Evolutionary conservation across 164 flowering plant species (phyloP), one percentile per base, ranked within the genome.

Genomic region (Berberis thunbergii): DNA sequence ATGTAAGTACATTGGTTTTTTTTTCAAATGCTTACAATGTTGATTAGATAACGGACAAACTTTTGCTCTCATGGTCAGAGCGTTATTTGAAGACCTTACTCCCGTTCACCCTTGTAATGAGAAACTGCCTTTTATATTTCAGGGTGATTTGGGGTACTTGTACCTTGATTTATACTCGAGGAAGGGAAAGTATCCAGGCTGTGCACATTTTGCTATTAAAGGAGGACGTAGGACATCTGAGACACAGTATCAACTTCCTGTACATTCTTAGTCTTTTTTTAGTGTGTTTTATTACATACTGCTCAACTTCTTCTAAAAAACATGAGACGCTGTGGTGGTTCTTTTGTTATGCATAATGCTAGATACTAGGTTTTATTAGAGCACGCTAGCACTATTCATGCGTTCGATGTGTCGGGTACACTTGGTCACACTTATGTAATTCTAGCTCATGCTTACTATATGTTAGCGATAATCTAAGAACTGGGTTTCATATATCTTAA

Each of bases 191-290:
- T 90, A 84, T 76, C 92, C 97, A 44, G 89, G 92, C 63, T 89
- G 96, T 76, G 99, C 99, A 65, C 96, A 86, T 79, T 95, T 89
- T 88, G 87, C 97, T 49, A 87, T 95, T 50, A 89, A 80, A 84
- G 99, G 99, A 49, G 96, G 94, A 38, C 85, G 97, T 40, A 68
- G 74, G 49, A 72, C 87, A 49, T 95, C 99, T 65, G 90, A 83
- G 61, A 76, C 85, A 57, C 90, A 95, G 57, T 89, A 91, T 73
- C 99, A 95, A 71, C 91, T 91, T 73, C 99, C 99, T 44, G 99
- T 94, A 87, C 58, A 94, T 79, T 61, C 59, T 57, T 49, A 45
- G 9, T 57, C 66, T n/a, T 54, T 11, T 52, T 11, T 26, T 26
- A 11, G n/a, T 12, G 4, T 52, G 10, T 10, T 1, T 52, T 4